These are phyloP conservation scores for Firmiana major DNA, from an alignment of 345 rosid genomes.

Conservation along the genomic window DNA sequence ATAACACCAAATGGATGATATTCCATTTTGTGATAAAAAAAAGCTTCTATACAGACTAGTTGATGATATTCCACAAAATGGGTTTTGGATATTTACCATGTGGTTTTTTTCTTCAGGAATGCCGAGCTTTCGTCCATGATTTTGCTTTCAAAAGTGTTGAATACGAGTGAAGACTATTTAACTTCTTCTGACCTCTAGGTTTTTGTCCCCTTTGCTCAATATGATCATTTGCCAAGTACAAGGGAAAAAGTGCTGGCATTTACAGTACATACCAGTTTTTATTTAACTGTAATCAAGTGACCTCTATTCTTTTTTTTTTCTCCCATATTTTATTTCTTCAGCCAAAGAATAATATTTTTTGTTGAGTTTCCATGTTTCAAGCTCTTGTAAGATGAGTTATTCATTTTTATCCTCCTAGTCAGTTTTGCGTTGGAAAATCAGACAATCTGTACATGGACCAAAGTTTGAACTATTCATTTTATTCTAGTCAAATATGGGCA, in stretches of 20 bases:
- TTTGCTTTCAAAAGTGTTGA: conserved; percentile 7
- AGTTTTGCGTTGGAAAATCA: not conserved
- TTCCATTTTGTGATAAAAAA: no score
- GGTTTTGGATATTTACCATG: not conserved
- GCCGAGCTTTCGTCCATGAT: conserved; percentile 11
- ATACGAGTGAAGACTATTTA: not conserved
- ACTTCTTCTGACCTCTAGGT: conserved; percentile 7
- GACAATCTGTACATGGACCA: not conserved
- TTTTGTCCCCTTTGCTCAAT: not conserved
- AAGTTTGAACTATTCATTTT: not conserved
- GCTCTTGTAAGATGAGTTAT: conserved; percentile 5
- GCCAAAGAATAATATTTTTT: conserved; percentile 7
- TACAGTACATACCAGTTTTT: not conserved
- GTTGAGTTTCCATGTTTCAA: not conserved
- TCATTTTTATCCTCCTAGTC: not conserved
- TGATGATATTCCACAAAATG: no score
- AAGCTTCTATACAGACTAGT: no score
- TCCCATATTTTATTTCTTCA: not conserved
- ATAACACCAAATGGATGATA: no score
- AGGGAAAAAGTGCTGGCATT: not conserved
- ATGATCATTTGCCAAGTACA: not conserved
- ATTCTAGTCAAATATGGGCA: not conserved
- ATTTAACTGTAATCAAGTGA: not conserved
- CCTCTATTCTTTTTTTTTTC: not conserved
- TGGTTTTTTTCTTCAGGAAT: conserved; percentile 19